These are phyloP conservation scores for Puccinia sorghi DNA, from an alignment of 1,284 basidiomycete species.

Conservation along the genomic window DNA sequence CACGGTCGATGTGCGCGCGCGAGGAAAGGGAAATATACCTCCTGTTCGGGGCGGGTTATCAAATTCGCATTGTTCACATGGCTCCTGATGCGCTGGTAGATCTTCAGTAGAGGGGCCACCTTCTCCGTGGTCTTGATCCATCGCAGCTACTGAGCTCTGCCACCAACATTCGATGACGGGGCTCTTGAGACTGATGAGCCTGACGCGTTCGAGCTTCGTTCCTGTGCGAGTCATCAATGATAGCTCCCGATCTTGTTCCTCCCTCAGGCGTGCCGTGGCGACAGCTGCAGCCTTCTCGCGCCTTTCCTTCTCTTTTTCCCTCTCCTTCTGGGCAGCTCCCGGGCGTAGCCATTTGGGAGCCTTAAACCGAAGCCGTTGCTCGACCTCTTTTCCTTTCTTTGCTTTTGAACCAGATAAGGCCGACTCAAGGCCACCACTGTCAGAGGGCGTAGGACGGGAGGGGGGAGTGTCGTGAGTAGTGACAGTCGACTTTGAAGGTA, in stretches of 20 bases:
- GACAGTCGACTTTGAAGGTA: not conserved
- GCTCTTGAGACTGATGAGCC: slow-evolving; percentile 48
- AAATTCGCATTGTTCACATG: slow-evolving; percentile 2
- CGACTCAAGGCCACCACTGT: slow-evolving; percentile 35
- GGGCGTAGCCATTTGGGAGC: slow-evolving; percentile 50
- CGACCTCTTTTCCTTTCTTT: slow-evolving; percentile 50
- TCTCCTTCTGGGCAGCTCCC: slow-evolving; percentile 43
- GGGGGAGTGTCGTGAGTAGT: not conserved
- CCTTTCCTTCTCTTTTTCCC: slow-evolving; percentile 39
- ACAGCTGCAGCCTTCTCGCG: slow-evolving; percentile 47
- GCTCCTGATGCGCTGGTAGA: not conserved
- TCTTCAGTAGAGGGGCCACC: not conserved
- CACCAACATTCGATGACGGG: slow-evolving; percentile 50
- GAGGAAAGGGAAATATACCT: slow-evolving; percentile 31
- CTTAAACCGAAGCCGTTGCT: slow-evolving; percentile 49
- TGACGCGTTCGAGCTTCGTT: slow-evolving; percentile 31
- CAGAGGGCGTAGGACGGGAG: slow-evolving; percentile 3
- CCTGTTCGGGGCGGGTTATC: slow-evolving; percentile 11
- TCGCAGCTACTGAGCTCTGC: slow-evolving; percentile 21
- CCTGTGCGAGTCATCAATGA: slow-evolving; percentile 34
- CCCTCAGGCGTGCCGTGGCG: slow-evolving; percentile 38
- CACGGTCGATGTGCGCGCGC: slow-evolving; percentile 37
- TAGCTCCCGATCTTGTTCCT: slow-evolving; percentile 41
- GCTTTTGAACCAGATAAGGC: slow-evolving; percentile 50
- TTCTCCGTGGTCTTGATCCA: slow-evolving; percentile 7